phyloP scores from a whole-genome alignment of 2,329 filamentous ascomycete species.

The Nemania abortiva region DNA sequence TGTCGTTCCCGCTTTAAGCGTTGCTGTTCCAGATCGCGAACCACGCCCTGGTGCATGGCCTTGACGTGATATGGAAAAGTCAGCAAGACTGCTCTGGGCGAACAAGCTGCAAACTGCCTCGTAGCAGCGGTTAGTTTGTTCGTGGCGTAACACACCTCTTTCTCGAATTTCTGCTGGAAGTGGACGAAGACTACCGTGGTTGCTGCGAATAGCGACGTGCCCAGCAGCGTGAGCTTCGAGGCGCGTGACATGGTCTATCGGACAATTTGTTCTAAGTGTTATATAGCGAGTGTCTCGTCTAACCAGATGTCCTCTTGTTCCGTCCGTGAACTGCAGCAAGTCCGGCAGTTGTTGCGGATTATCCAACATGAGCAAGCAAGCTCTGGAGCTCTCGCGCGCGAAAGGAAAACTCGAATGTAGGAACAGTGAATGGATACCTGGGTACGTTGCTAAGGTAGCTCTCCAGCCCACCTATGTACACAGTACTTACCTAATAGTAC shows the following conservation, averaged over 20 bases:
- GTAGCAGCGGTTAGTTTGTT: too few species aligned
- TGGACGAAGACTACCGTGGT: constrained; percentile 88
- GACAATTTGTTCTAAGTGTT: background rate
- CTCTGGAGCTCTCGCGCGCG: too few species aligned
- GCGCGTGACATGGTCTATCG: constrained; percentile 80
- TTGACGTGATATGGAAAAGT: constrained; percentile 51
- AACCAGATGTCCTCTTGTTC: constrained; percentile 20
- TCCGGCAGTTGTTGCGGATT: too few species aligned
- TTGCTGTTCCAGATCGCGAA: constrained; percentile 95
- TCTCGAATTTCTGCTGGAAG: constrained; percentile 86
- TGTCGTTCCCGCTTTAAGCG: constrained; percentile 90
- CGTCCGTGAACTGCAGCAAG: too few species aligned
- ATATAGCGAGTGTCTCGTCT: constrained; percentile 5
- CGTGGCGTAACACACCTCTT: constrained; percentile 70
- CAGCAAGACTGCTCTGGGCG: constrained; percentile 16
- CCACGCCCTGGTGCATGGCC: constrained; percentile 96
- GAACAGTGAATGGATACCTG: too few species aligned
- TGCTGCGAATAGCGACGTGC: constrained; percentile 80
- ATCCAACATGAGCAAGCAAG: too few species aligned
- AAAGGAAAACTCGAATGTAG: too few species aligned
- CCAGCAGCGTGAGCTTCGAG: constrained; percentile 85
- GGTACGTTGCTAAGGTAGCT: too few species aligned
- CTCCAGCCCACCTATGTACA: too few species aligned
- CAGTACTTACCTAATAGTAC: too few species aligned
- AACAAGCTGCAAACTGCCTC: background rate